Base-by-base conservation (phyloP, 495 filamentous ascomycete species). In the Amniculicola lignicola region DNA sequence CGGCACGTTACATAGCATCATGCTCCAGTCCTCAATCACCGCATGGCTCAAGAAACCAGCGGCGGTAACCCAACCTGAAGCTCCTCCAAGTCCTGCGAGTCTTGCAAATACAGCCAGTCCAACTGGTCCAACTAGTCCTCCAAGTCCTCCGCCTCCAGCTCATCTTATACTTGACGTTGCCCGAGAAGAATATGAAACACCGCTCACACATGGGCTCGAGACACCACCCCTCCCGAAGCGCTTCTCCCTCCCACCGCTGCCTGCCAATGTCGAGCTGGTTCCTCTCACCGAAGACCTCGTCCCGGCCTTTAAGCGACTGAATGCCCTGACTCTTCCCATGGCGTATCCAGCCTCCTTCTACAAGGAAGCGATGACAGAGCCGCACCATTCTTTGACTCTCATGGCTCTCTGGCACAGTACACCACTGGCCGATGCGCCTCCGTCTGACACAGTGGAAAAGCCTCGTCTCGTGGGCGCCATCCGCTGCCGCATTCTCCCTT, bases 281-380 rank as follows among this genome's bases (percentile, higher is more conserved):
- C 52, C 60, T 4, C 60, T 68, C 14, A 68, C 65, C 21, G 46
- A 51, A 43, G 53, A 54, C 12, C 61, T 90, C 69, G 75, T 96
- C 52, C 77, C 87, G 38, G 81, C 85, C 11, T 77, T 95, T 33
- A 85, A 84, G 21, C 83, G 88, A 35, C 89, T 96, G 55, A 96
- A 90, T 62, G 72, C 83, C 33, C 76, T 95, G 16, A 80, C 95
- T 11, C 82, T 98, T 4, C 92, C 92, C 18, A 87, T 96, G 61
- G 79, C 81, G 69, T 98, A 98, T 67, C 85, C 88, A 0, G 83
- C 86, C 64, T 80, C 77, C 28, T 97, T 97, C 80, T 98, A 95
- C 76, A 76, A 78, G 43, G 83, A 84, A 29, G 86, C 81, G 47
- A 77, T 90, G 59, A 75, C 83, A 4, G 85, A 91, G 23, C 73